phyloP scores from a whole-genome alignment of 495 filamentous ascomycete genomes.

The Barbatosphaeria neglecta region DNA sequence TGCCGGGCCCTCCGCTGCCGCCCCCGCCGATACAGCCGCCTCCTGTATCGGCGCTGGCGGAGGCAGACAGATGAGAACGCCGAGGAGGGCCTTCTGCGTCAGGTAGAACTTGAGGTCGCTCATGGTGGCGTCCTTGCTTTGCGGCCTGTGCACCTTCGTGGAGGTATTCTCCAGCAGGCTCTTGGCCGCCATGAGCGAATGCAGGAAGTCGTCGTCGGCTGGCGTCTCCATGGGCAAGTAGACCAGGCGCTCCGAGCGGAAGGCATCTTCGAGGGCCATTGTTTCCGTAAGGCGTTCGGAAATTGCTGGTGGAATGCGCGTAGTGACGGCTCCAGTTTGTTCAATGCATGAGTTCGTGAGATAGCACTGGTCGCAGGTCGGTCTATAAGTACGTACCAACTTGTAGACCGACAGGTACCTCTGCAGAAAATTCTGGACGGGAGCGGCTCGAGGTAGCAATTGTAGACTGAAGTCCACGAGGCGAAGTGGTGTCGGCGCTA shows the following conservation, averaged over 20 bases:
- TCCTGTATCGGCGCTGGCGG: neutral
- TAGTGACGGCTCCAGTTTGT: too few relatives aligned
- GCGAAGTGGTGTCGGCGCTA: too few relatives aligned
- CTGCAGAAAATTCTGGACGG: too few relatives aligned
- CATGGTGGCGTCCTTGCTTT: constrained; percentile 4
- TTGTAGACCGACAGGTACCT: too few relatives aligned
- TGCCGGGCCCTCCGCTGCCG: neutral
- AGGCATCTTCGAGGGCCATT: too few relatives aligned
- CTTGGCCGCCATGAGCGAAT: constrained; percentile 10
- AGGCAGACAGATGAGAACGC: constrained; percentile 27
- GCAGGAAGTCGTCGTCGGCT: constrained; percentile 18
- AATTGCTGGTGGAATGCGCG: too few relatives aligned
- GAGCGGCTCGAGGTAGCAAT: too few relatives aligned
- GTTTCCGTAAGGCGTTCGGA: too few relatives aligned
- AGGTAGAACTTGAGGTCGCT: constrained; percentile 11
- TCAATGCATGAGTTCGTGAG: too few relatives aligned
- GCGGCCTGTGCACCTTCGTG: constrained; percentile 10
- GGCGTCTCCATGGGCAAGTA: constrained; percentile 22
- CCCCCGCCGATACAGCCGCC: neutral
- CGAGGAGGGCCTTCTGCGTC: constrained; percentile 20
- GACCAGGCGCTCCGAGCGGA: constrained; percentile 18
- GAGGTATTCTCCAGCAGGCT: constrained; percentile 12
- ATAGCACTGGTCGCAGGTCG: too few relatives aligned
- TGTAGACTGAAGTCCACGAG: too few relatives aligned
- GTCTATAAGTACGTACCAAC: too few relatives aligned